phyloP scores from a whole-genome alignment of 176 grass and related monocot genomes.

The Carex kokanica region DNA sequence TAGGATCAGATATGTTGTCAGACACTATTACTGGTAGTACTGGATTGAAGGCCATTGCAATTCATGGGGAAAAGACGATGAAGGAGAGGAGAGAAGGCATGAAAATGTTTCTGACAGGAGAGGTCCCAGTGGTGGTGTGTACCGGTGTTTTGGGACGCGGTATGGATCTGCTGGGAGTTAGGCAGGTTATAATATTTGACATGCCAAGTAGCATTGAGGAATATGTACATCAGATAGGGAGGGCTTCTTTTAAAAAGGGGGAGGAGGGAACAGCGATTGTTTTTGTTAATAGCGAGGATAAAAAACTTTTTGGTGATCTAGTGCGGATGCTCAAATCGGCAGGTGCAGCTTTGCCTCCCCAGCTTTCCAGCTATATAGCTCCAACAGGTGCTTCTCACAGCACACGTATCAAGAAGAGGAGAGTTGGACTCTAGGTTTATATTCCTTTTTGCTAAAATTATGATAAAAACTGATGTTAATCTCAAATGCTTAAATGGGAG shows the following conservation, averaged over 20 bases:
- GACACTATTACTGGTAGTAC: constrained; percentile 74
- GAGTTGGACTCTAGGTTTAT: constrained; percentile 35
- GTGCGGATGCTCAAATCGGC: constrained; percentile 52
- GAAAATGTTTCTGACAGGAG: constrained; percentile 70
- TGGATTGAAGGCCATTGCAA: constrained; percentile 66
- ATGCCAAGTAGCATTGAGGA: constrained; percentile 84
- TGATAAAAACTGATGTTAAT: not conserved
- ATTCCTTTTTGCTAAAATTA: not conserved
- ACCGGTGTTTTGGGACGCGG: constrained; percentile 80
- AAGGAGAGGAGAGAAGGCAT: constrained; percentile 81
- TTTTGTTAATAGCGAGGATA: constrained; percentile 84
- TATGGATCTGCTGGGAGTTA: constrained; percentile 75
- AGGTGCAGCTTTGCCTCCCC: constrained; percentile 62
- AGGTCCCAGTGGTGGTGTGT: constrained; percentile 65
- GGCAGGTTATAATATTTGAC: constrained; percentile 88
- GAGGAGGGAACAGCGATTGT: constrained; percentile 60
- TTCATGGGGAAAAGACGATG: constrained; percentile 93
- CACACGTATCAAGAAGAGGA: constrained; percentile 54
- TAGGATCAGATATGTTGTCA: constrained; percentile 74
- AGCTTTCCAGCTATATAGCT: constrained; percentile 63
- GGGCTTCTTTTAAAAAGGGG: constrained; percentile 82
- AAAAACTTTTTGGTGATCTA: constrained; percentile 72
- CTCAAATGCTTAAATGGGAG: not conserved
- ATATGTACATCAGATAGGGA: constrained; percentile 87
- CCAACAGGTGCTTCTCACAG: constrained; percentile 24